Conservation (phyloP, 2,329 filamentous ascomycete genomes). For the Macroventuria anomochaeta region DNA sequence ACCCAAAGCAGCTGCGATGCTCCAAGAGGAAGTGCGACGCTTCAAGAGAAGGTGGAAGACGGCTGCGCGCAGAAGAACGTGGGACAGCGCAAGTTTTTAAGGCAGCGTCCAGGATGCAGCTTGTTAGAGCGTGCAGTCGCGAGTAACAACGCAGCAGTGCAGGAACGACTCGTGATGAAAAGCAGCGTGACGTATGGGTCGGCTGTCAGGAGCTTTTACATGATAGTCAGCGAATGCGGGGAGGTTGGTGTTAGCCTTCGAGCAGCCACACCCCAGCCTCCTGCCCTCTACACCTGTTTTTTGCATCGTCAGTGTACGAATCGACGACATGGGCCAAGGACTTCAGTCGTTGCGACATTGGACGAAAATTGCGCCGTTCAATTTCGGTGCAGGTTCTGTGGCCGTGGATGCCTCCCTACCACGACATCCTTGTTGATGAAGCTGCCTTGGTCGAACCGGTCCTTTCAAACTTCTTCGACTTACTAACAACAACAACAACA, state of each 20-base stretch:
- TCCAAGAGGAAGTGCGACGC: constrained; percentile 1
- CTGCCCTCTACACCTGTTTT: constrained; percentile 9
- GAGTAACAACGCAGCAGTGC: constrained; percentile 19
- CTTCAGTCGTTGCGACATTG: neutral
- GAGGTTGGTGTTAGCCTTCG: constrained; percentile 9
- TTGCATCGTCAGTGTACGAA: constrained; percentile 3
- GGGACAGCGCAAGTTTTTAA: constrained; percentile 10
- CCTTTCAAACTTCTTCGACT: neutral
- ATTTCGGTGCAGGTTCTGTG: neutral
- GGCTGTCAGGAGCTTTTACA: constrained; percentile 2
- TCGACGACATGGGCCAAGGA: constrained; percentile 5
- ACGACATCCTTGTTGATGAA: constrained; percentile 4
- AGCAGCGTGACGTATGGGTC: constrained; percentile 17
- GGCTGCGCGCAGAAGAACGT: constrained; percentile 5
- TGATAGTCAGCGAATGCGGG: constrained; percentile 9
- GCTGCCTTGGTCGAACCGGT: constrained; percentile 11
- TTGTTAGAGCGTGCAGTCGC: constrained; percentile 7
- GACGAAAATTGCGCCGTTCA: neutral
- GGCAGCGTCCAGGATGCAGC: constrained; percentile 10
- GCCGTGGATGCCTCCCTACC: constrained; percentile 7
- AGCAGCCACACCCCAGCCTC: constrained; percentile 10
- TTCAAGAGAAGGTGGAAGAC: constrained; percentile 2
- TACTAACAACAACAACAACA: neutral
- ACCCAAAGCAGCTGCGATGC: constrained; percentile 4
- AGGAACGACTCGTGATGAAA: constrained; percentile 15